These are phyloP conservation scores for Musa schizocarpa DNA, from an alignment of 176 grass and related monocot genomes.

Conservation along the genomic window DNA sequence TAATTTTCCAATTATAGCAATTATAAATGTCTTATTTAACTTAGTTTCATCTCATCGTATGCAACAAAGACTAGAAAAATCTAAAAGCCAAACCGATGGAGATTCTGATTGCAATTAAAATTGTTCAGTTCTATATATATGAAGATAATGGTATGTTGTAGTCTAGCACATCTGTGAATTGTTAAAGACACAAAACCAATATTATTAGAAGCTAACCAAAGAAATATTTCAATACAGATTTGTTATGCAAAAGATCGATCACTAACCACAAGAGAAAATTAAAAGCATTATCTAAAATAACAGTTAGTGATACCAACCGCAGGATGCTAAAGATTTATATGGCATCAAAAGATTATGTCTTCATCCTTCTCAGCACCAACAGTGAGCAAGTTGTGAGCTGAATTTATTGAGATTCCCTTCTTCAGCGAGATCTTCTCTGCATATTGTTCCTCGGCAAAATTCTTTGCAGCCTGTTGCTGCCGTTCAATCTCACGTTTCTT, in stretches of 20 bases:
- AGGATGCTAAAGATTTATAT: not conserved
- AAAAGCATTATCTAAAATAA: not conserved
- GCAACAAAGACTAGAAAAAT: not conserved
- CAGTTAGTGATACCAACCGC: not conserved
- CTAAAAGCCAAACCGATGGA: not conserved
- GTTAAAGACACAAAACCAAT: not conserved
- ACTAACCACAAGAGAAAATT: not conserved
- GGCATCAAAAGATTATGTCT: conserved; percentile 64
- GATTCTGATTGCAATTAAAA: not conserved
- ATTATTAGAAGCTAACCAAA: not conserved
- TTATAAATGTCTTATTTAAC: not conserved
- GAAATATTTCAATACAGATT: not conserved
- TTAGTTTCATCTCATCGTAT: not conserved
- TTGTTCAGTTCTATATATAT: not conserved
- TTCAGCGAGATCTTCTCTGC: conserved; percentile 38
- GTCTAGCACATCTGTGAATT: not conserved
- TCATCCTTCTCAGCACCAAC: conserved; percentile 42
- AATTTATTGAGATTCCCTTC: conserved; percentile 41
- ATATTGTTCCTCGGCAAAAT: conserved; percentile 41
- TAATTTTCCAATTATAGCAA: no score
- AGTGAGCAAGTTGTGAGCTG: conserved; percentile 38
- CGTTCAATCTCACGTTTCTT: conserved; percentile 49
- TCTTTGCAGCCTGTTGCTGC: conserved; percentile 30
- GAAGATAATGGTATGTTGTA: not conserved
- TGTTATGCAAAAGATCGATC: no score